A percentile compares a stretch with the other conserved stretches of the same genome.
phyloP scores from a whole-genome alignment of 768 basidiomycete genomes.

The Coprinopsis marcescibilis region DNA sequence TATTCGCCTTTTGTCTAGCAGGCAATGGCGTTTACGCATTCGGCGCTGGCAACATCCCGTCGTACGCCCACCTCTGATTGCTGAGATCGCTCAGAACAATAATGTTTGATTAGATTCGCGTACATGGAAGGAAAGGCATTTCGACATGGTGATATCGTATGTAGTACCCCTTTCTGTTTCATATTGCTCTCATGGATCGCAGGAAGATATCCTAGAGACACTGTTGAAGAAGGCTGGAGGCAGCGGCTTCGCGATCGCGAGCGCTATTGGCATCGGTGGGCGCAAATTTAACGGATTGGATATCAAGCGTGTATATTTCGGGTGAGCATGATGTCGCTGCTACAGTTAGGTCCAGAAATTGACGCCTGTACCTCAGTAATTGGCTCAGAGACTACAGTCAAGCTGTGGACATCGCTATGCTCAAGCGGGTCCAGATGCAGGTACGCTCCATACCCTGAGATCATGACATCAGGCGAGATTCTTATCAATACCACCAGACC shows the following conservation, averaged over 20 bases:
- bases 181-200: conserved; percentile 10
- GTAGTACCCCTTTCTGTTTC: conserved; percentile 10
- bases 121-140: conserved; percentile 85
- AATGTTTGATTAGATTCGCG: conserved; percentile 48
- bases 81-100: conserved; percentile 12
- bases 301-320: conserved; percentile 80
- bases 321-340: conserved; percentile 33
- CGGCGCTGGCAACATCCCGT: conserved; percentile 85
- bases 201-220: conserved; percentile 70
- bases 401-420: conserved; percentile 77
- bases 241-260: conserved; percentile 54
- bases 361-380: conserved; percentile 45
- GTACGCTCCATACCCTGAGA: no score
- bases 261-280: conserved; percentile 52
- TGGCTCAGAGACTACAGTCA: conserved; percentile 90
- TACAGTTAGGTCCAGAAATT: neutral
- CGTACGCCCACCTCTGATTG: conserved; percentile 30
- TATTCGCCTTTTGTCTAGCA: conserved; percentile 53
- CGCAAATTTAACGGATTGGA: conserved; percentile 76
- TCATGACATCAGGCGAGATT: neutral
- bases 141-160: conserved; percentile 86
- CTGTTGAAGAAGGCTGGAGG: conserved; percentile 50
- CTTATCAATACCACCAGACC: conserved; percentile 40
- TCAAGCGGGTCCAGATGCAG: conserved; percentile 68
- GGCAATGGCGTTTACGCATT: conserved; percentile 63